Evolutionary conservation across 208 protist species (phyloP), one percentile per base, ranked within the genome.

Genomic region (Wallacemonas rigidus): DNA sequence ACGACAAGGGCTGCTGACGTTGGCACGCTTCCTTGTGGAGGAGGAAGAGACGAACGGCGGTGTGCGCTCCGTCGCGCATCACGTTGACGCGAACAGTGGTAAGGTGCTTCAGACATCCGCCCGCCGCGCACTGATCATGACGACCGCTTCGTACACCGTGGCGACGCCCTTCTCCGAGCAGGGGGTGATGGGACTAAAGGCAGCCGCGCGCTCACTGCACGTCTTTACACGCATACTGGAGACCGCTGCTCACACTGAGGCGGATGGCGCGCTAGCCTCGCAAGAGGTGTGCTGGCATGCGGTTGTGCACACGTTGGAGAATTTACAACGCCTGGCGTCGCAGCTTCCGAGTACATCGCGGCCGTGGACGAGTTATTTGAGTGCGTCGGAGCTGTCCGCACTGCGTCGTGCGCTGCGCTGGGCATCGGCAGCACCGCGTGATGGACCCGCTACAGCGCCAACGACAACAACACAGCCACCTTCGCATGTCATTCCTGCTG

Each of bases 141-240:
- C 57, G 71, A 50, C 43, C 41, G 60, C 60, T 15, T 44, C 43
- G 17, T 15, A 65, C 4, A 51, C 41, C 15, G 12, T 65, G n/a
- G 12, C 40, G 0, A 36, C 26, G 4, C 6, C 41, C 43, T 65
- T 65, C 17, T 65, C 60, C 5, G 11, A 65, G 60, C 41, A 65
- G 3, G 60, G 60, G 4, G 41, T 65, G 40, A 41, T 41, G 5
- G 80, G 72, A 1, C 55, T 81, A 36, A 72, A 57, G 17, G 64
- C 68, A 4, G 73, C 62, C 15, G 80, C 74, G 64, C 80, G 80
- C 26, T 71, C 80, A 4, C 61, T 85, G n/a, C 72, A 69, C 55
- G 14, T 79, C 45, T 74, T 85, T 56, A 79, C 76, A n/a, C 43
- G 41, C n/a, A 8, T 65, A 3, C 60, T 65, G n/a, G 60, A 15